A percentile compares a stretch with the other conserved stretches of the same genome.
phyloP scores from a whole-genome alignment of 108 stramenopile genomes.

The Licmophora abbreviata region DNA sequence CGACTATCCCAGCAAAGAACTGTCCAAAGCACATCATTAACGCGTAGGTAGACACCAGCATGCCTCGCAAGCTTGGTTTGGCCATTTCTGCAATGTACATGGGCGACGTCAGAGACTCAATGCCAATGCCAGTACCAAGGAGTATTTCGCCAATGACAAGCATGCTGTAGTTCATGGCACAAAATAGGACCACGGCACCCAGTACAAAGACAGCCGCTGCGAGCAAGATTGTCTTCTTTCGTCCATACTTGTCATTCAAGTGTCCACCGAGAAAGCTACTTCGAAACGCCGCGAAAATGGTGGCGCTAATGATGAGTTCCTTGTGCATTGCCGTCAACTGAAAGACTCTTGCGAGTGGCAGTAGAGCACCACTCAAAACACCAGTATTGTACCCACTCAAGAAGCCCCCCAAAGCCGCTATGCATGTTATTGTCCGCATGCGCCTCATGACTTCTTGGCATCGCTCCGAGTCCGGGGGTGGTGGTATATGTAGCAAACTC shows the following conservation, averaged over 20 bases:
- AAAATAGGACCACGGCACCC: conserved; percentile 9
- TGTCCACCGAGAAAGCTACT: conserved; percentile 11
- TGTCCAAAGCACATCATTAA: conserved; percentile 7
- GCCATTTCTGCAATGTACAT: conserved; percentile 47
- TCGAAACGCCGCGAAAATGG: conserved; percentile 44
- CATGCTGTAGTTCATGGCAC: not conserved
- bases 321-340: conserved; percentile 15
- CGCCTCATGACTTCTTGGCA: too few species aligned
- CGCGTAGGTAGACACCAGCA: conserved; percentile 21
- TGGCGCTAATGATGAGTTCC: conserved; percentile 42
- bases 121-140: conserved; percentile 39
- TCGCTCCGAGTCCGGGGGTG: too few species aligned
- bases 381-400: conserved; percentile 56
- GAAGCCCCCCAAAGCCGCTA: conserved; percentile 49
- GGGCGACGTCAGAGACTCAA: conserved; percentile 31
- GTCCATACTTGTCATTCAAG: not conserved
- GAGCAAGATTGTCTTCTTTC: conserved; percentile 6
- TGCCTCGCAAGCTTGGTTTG: conserved; percentile 27
- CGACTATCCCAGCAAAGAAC: conserved; percentile 9
- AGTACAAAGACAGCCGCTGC: conserved; percentile 8
- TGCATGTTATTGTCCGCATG: conserved; percentile 33
- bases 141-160: conserved; percentile 27
- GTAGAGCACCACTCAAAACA: conserved; percentile 30
- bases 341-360: conserved; percentile 28
- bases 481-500: too few species aligned